Evolutionary conservation across 345 rosid genomes (phyloP).

Genomic region (Syzygium oleosum): DNA sequence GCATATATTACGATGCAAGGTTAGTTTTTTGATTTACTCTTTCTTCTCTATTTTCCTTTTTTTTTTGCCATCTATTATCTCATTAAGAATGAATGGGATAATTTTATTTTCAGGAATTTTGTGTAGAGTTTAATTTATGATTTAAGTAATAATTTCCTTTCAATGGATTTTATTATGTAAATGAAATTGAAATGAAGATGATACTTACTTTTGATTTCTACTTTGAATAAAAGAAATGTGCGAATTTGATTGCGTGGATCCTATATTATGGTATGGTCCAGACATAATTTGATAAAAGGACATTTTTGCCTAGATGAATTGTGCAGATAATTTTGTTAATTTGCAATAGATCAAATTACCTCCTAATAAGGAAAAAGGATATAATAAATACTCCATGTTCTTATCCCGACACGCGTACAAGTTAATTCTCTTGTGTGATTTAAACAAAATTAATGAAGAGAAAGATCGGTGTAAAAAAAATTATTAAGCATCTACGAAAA

Average conservation of each 20-base stretch:
- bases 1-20: not conserved
- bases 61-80: not conserved
- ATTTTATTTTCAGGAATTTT: not conserved
- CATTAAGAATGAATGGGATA: not conserved
- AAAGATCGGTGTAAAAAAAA: not conserved
- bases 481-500: not conserved
- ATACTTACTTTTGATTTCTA: not conserved
- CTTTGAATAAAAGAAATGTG: not conserved
- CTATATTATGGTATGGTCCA: not conserved
- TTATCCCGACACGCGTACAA: not conserved
- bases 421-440: not conserved
- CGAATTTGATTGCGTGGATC: not conserved
- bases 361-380: not conserved
- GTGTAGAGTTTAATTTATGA: not conserved
- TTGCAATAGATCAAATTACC: not conserved
- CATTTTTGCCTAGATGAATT: not conserved
- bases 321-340: not conserved
- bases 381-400: not conserved
- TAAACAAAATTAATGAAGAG: not conserved
- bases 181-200: not conserved
- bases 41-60: not conserved
- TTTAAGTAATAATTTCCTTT: not conserved
- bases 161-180: not conserved
- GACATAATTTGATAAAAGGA: not conserved
- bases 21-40: not conserved